Conservation (phyloP, 1,139 yeast species). For the Debaryomyces singareniensis region DNA sequence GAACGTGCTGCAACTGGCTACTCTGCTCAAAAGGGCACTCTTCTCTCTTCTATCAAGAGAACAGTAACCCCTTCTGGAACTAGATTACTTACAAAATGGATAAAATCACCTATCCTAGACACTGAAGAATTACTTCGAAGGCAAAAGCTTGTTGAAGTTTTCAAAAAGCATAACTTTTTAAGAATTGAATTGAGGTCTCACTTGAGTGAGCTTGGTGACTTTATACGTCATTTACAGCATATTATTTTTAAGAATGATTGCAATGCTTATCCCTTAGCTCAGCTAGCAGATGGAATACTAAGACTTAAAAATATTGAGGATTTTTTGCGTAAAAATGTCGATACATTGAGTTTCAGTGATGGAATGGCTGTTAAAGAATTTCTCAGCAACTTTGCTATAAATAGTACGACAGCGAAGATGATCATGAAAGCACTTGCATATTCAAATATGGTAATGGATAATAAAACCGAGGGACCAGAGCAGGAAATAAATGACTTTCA, state of each 20-base stretch:
- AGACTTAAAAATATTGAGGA: constrained; percentile 19
- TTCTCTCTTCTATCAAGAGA: constrained; percentile 58
- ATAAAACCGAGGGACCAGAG: too few species aligned
- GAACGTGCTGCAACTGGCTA: constrained; percentile 48
- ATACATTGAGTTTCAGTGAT: too few species aligned
- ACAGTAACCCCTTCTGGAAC: constrained; percentile 83
- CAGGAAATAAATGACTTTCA: too few species aligned
- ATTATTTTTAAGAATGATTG: constrained; percentile 33
- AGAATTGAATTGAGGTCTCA: constrained; percentile 20
- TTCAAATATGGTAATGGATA: not conserved
- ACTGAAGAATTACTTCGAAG: constrained; percentile 49
- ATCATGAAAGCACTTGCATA: too few species aligned
- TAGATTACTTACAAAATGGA: constrained; percentile 71
- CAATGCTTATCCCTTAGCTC: constrained; percentile 21
- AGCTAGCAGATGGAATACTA: constrained; percentile 27
- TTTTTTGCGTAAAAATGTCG: too few species aligned
- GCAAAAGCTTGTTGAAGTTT: constrained; percentile 55
- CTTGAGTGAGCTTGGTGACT: constrained; percentile 29
- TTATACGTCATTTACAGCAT: constrained; percentile 32
- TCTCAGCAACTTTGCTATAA: too few species aligned
- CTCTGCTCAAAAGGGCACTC: constrained; percentile 59
- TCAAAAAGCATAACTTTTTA: constrained; percentile 35
- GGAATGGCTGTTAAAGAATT: too few species aligned
- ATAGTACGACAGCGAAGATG: too few species aligned
- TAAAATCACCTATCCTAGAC: constrained; percentile 71